These are phyloP conservation scores for Pascua guehoae DNA, from an alignment of 1,284 basidiomycete genomes.

Conservation along the genomic window DNA sequence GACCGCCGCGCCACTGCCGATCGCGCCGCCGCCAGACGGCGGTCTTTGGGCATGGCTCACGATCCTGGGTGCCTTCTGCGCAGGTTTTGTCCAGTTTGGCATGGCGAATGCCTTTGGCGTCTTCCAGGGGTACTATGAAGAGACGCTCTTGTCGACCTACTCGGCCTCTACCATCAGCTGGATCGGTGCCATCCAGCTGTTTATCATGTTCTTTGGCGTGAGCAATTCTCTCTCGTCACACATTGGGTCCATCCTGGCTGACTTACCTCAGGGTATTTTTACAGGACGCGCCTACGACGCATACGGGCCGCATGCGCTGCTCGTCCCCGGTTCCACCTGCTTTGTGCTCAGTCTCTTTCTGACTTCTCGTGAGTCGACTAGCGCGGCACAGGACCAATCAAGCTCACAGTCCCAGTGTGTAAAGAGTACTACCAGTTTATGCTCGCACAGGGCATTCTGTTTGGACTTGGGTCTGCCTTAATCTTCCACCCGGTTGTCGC, in stretches of 20 bases:
- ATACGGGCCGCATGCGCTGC: slow-evolving; percentile 42
- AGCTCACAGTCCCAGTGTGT: slow-evolving; percentile 45
- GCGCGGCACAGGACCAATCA: too few relatives aligned
- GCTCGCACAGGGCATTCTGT: slow-evolving; percentile 25
- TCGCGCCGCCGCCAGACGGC: slow-evolving; percentile 19
- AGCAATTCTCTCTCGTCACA: neutral
- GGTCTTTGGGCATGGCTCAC: slow-evolving; percentile 13
- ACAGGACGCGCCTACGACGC: slow-evolving; percentile 19
- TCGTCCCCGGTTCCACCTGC: slow-evolving; percentile 52
- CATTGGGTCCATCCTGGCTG: too few relatives aligned
- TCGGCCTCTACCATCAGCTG: slow-evolving; percentile 2
- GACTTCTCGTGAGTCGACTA: slow-evolving; percentile 26
- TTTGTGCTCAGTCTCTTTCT: slow-evolving; percentile 43
- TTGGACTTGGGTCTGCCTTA: slow-evolving; percentile 43
- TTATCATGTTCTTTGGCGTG: slow-evolving; percentile 7
- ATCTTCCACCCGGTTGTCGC: slow-evolving; percentile 55
- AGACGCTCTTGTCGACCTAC: slow-evolving; percentile 6
- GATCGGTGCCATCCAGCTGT: slow-evolving; percentile 8
- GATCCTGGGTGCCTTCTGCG: slow-evolving; percentile 2
- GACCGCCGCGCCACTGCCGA: too few relatives aligned
- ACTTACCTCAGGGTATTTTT: slow-evolving; percentile 42
- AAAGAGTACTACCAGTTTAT: slow-evolving; percentile 58
- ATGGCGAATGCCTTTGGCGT: slow-evolving; percentile 27
- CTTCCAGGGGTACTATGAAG: slow-evolving; percentile 30
- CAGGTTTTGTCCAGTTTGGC: slow-evolving; percentile 4